Evolutionary conservation across 2,329 filamentous ascomycete species (phyloP), one percentile per base, ranked within the genome.

Genomic region (Ophiosphaerella korrae): DNA sequence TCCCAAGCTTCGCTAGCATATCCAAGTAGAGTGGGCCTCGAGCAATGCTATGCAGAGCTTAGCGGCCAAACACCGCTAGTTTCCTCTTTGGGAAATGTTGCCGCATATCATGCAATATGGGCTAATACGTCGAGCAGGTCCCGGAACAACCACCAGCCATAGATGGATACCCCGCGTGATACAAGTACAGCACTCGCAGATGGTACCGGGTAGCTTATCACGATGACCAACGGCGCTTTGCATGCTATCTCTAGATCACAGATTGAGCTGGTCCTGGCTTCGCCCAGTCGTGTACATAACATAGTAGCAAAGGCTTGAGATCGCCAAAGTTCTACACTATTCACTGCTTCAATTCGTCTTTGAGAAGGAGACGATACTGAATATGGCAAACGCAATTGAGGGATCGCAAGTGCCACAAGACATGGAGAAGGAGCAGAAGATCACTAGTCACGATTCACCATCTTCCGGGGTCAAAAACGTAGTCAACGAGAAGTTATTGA

Each of bases 401-500:
- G 44, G 33, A 29, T 11, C 31, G 23, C 31, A 7, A 9, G 21
- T 29, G 7, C 48, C 23, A n/a, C 4, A 41, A 2, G 55, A 57
- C 26, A 37, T 56, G 1, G 64, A 67, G 48, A 64, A 68, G 42
- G 58, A 59, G 12, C 23, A 52, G 3, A 49, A 53, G 6, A 41
- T 60, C 1, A 44, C 43, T 16, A 43, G 53, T 18, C 44, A 51
- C 18, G 50, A 48, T 21, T 47, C 47, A 16, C 35, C 39, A 21
- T 46, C 45, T 38, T 43, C 44, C 9, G 60, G 46, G 5, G 13
- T 60, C 11, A 45, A 57, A n/a, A 55, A 56, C 42, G 50, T 51
- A 24, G 50, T 68, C 11, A 57, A 64, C 9, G 60, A 65, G 33
- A 66, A 68, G 47, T 52, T 71, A 2, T 42, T 70, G 46, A 77